Percentiles rank a stretch among this genome's conserved stretches.
These are phyloP conservation scores for Exophiala xenobiotica DNA, from an alignment of 2,329 filamentous ascomycete genomes.

Conservation along the genomic window DNA sequence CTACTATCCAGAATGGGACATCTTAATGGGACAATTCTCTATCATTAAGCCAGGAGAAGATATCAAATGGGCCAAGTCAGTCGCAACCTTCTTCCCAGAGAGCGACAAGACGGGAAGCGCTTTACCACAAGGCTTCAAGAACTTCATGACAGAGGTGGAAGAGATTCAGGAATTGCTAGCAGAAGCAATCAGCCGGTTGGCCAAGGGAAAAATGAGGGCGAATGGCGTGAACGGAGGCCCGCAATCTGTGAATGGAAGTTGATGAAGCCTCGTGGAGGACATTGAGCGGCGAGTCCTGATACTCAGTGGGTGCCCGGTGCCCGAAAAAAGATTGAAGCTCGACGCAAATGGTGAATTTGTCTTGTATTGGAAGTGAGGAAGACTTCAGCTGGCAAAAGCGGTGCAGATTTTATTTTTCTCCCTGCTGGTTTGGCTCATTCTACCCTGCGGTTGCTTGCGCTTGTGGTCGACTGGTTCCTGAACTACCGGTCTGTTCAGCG, in stretches of 20 bases:
- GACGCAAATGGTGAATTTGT: not conserved
- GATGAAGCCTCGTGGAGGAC: no score
- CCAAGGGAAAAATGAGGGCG: conserved; percentile 4
- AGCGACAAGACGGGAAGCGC: conserved; percentile 17
- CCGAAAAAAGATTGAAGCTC: not conserved
- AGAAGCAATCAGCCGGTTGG: conserved; percentile 25
- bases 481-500: conserved; percentile 37
- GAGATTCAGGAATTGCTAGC: conserved; percentile 37
- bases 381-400: not conserved
- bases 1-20: conserved; percentile 43
- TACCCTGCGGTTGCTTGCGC: conserved; percentile 30
- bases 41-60: conserved; percentile 37
- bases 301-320: not conserved
- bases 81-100: conserved; percentile 40
- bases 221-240: not conserved
- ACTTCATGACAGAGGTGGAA: conserved; percentile 38
- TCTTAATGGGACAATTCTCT: conserved; percentile 39
- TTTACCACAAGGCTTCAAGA: conserved; percentile 36
- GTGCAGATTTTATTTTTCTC: no score
- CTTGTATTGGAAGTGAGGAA: not conserved
- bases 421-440: no score
- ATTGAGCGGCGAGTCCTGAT: no score
- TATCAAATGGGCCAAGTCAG: conserved; percentile 35
- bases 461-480: conserved; percentile 6
- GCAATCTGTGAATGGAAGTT: not conserved